Evolutionary conservation across 2,329 filamentous ascomycete genomes (phyloP).

Genomic region (Xylaria sp.): DNA sequence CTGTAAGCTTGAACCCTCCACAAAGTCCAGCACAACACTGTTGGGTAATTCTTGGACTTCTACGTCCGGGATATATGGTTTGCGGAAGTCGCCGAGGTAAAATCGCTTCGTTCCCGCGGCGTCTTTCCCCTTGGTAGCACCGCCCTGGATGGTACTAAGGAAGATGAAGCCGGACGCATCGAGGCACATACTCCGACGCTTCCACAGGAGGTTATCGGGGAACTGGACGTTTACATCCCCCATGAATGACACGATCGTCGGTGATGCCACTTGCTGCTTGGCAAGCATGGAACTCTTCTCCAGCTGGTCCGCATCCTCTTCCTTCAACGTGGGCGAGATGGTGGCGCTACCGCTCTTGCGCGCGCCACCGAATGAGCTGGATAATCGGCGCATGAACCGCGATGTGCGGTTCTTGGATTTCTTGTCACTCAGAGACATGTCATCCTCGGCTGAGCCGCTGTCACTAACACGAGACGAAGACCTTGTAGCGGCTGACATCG

Average conservation of each 20-base stretch:
- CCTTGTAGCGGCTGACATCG: conserved; percentile 49
- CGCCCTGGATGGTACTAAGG: conserved; percentile 74
- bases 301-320: conserved; percentile 58
- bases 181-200: conserved; percentile 87
- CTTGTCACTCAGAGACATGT: conserved; percentile 58
- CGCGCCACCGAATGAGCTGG: conserved; percentile 61
- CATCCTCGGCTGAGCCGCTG: conserved; percentile 60
- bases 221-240: conserved; percentile 98
- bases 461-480: conserved; percentile 57
- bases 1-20: conserved; percentile 71
- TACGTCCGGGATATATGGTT: conserved; percentile 85
- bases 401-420: conserved; percentile 62
- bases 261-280: conserved; percentile 44
- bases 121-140: conserved; percentile 64
- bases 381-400: conserved; percentile 69
- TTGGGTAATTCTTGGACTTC: conserved; percentile 94
- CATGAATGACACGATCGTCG: conserved; percentile 71
- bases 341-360: conserved; percentile 59
- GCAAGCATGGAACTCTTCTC: conserved; percentile 45
- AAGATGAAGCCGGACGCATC: conserved; percentile 87
- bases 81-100: conserved; percentile 84
- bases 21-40: conserved; percentile 74
- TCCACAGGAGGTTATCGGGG: conserved; percentile 95
- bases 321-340: conserved; percentile 63
- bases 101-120: conserved; percentile 75